A percentile compares a stretch with the other conserved stretches of the same genome.
Conservation (phyloP, 2,329 filamentous ascomycete species). For the Teratosphaeria destructans region DNA sequence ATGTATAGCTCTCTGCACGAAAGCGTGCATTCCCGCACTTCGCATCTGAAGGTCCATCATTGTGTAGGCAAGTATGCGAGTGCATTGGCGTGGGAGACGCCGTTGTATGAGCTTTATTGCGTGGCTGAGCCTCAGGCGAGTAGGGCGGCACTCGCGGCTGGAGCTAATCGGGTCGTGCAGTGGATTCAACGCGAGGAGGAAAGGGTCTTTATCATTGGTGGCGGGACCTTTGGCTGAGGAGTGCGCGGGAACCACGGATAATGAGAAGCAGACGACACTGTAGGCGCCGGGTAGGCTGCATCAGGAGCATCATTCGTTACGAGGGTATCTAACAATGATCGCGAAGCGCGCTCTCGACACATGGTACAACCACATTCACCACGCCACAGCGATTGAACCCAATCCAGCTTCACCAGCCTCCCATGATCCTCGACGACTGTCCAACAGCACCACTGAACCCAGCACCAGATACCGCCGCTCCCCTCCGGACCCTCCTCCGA, state of each 20-base stretch:
- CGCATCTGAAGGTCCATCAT: conserved; percentile 79
- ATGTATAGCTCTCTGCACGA: conserved; percentile 80
- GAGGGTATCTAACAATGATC: background rate
- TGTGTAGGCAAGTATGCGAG: conserved; percentile 63
- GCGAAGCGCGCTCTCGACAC: background rate
- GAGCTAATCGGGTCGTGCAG: conserved; percentile 78
- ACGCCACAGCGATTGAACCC: background rate
- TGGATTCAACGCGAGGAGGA: conserved; percentile 92
- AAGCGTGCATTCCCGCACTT: conserved; percentile 71
- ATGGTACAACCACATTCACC: background rate
- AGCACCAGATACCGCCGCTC: conserved; percentile 10
- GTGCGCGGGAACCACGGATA: background rate
- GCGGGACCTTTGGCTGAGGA: conserved; percentile 57
- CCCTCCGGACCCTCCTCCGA: conserved; percentile 13
- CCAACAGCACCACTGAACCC: conserved; percentile 18
- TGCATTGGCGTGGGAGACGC: conserved; percentile 82
- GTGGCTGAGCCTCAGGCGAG: conserved; percentile 66
- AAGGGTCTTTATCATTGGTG: conserved; percentile 89
- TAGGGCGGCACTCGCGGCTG: conserved; percentile 61
- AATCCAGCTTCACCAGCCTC: conserved; percentile 2
- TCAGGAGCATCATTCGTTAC: background rate
- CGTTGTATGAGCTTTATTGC: conserved; percentile 87
- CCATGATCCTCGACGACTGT: conserved; percentile 19
- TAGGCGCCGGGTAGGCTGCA: background rate
- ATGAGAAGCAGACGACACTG: background rate